Percentiles rank a stretch among this genome's conserved stretches.
These are phyloP conservation scores for Oenanthe sinensis DNA, from an alignment of 129 eudicot species.

Conservation along the genomic window DNA sequence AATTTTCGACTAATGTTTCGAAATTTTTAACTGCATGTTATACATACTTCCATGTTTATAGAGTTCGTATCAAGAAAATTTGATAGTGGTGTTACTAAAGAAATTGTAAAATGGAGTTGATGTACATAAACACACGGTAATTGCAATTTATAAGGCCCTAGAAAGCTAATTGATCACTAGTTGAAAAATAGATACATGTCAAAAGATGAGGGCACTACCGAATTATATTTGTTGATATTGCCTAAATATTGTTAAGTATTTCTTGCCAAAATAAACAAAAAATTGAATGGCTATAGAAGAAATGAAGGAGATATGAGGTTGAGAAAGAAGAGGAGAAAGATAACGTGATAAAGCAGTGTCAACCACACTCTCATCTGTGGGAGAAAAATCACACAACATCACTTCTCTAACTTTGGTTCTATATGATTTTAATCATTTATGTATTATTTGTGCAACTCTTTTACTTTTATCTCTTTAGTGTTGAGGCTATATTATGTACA, in stretches of 20 bases:
- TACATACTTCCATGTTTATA: no score
- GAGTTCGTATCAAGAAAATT: no score
- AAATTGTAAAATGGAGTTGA: background rate
- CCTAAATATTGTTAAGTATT: background rate
- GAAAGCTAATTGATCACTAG: no score
- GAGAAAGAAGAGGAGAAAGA: constrained; percentile 32
- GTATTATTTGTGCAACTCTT: background rate
- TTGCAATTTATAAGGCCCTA: background rate
- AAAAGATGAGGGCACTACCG: no score
- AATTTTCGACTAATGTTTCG: no score
- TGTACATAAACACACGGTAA: background rate
- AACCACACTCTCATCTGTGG: constrained; percentile 38
- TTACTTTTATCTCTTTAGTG: background rate
- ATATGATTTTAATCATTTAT: constrained; percentile 8
- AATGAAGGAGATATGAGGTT: constrained; percentile 25
- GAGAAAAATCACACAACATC: constrained; percentile 28
- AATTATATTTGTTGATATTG: no score
- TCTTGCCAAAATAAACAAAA: background rate
- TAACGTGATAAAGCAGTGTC: constrained; percentile 51
- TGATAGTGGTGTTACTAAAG: no score
- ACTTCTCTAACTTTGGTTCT: constrained; percentile 19
- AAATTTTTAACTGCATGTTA: no score
- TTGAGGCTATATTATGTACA: background rate
- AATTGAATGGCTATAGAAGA: background rate
- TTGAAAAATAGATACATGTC: no score